Conservation (phyloP, 2,329 filamentous ascomycete genomes). For the Aspergillus sp. region DNA sequence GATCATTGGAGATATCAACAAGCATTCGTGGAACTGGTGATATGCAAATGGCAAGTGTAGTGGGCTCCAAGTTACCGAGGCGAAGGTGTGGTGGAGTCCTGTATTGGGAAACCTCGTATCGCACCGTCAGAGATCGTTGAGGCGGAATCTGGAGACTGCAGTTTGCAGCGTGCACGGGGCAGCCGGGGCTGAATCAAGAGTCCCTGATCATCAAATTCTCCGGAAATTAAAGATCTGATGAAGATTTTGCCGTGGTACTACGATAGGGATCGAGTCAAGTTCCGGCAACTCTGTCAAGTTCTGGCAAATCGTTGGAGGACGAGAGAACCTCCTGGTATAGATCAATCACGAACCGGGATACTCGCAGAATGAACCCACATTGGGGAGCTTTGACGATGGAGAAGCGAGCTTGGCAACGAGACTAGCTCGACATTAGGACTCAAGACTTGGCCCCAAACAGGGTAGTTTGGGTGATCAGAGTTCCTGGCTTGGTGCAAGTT, state of each 20-base stretch:
- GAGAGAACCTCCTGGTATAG: neutral
- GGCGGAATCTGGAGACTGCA: neutral
- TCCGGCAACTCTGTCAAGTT: neutral
- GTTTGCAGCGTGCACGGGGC: neutral
- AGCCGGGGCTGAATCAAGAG: neutral
- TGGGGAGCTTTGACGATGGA: slow-evolving; percentile 10
- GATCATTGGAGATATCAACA: neutral
- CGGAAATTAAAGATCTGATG: neutral
- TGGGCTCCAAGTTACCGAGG: neutral
- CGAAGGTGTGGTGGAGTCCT: neutral
- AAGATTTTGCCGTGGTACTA: neutral
- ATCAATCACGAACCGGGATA: neutral
- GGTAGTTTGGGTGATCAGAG: neutral
- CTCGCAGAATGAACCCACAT: slow-evolving; percentile 15
- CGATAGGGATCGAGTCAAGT: neutral
- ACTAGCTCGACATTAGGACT: neutral
- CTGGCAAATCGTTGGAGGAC: neutral
- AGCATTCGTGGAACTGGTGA: neutral
- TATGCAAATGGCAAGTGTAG: neutral
- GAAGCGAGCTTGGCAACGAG: neutral
- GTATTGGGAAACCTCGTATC: neutral
- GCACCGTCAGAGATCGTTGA: neutral
- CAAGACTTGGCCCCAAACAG: neutral
- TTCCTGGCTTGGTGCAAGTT: neutral
- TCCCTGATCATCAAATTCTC: neutral